phyloP scores from a whole-genome alignment of 2,329 filamentous ascomycete genomes.

The Gnomoniopsis sp. region DNA sequence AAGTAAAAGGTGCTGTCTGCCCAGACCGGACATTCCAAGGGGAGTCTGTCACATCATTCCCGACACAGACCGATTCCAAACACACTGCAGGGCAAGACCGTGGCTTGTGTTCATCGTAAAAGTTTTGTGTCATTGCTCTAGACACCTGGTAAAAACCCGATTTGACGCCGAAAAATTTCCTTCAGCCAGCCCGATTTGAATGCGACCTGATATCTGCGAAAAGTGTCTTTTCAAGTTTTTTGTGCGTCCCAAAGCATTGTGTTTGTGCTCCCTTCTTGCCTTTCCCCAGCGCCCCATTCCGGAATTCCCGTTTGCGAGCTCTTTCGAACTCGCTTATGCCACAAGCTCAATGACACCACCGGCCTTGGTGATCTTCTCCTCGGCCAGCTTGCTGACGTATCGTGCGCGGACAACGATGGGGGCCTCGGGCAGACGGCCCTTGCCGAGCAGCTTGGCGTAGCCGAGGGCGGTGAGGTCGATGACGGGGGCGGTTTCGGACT shows the following conservation, averaged over 20 bases:
- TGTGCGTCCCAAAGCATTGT: slow-evolving; percentile 9
- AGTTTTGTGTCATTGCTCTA: slow-evolving; percentile 19
- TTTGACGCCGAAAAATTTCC: slow-evolving; percentile 17
- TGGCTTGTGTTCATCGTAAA: slow-evolving; percentile 18
- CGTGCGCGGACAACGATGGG: slow-evolving; percentile 92
- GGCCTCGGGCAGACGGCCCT: slow-evolving; percentile 91
- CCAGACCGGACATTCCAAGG: not conserved
- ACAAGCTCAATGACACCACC: slow-evolving; percentile 95
- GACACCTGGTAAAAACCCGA: slow-evolving; percentile 15
- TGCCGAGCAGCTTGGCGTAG: slow-evolving; percentile 98
- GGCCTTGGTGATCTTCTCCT: slow-evolving; percentile 98
- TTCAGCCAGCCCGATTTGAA: slow-evolving; percentile 16
- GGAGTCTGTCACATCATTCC: not conserved
- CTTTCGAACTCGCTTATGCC: slow-evolving; percentile 61
- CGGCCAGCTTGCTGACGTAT: slow-evolving; percentile 93
- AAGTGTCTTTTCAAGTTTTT: slow-evolving; percentile 10
- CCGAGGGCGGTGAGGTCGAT: slow-evolving; percentile 96
- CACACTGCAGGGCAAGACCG: slow-evolving; percentile 10
- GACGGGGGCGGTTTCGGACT: slow-evolving; percentile 86
- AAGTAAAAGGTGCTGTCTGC: not conserved
- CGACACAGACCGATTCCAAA: not conserved
- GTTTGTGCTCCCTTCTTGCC: not conserved
- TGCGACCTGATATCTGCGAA: slow-evolving; percentile 15
- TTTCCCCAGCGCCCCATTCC: not conserved
- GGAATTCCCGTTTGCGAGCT: not conserved